These are phyloP conservation scores for Saccharomycopsis vini DNA, from an alignment of 805 yeast species.

Conservation along the genomic window DNA sequence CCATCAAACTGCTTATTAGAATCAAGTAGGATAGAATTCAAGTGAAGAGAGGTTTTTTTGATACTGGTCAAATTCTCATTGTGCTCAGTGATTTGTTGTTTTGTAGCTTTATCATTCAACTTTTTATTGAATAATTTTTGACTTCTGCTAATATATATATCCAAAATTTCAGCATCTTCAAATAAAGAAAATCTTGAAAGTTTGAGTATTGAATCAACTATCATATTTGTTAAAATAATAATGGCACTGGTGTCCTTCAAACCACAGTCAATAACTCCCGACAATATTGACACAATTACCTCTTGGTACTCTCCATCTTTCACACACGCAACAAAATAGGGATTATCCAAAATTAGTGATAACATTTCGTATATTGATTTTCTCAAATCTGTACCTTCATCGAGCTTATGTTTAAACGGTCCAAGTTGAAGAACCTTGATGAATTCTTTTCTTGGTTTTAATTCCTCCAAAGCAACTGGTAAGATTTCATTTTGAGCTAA, in stretches of 20 bases:
- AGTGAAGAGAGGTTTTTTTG: not conserved
- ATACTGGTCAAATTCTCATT: constrained; percentile 8
- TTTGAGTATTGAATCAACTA: constrained; percentile 6
- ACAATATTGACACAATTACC: not conserved
- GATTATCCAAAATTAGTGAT: constrained; percentile 21
- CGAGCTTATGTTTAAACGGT: constrained; percentile 76
- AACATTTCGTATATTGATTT: constrained; percentile 64
- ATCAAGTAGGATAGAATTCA: not conserved
- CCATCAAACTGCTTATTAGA: too few relatives aligned
- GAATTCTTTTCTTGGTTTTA: constrained; percentile 45
- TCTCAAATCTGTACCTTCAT: constrained; percentile 65
- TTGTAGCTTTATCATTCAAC: constrained; percentile 16
- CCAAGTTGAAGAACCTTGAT: constrained; percentile 71
- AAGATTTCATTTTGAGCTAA: constrained; percentile 32
- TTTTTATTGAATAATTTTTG: constrained; percentile 14
- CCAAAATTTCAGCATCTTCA: constrained; percentile 1
- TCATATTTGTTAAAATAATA: constrained; percentile 9
- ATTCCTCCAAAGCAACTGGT: constrained; percentile 45
- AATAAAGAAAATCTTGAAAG: constrained; percentile 2
- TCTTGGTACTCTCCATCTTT: not conserved
- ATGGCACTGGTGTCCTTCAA: constrained; percentile 16
- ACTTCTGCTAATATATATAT: constrained; percentile 7
- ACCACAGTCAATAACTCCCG: constrained; percentile 11
- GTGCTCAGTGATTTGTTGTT: constrained; percentile 15
- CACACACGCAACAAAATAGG: not conserved